A percentile compares a stretch with the other conserved stretches of the same genome.
Evolutionary conservation across 768 basidiomycete species (phyloP).

Genomic region (Suillus luteus): DNA sequence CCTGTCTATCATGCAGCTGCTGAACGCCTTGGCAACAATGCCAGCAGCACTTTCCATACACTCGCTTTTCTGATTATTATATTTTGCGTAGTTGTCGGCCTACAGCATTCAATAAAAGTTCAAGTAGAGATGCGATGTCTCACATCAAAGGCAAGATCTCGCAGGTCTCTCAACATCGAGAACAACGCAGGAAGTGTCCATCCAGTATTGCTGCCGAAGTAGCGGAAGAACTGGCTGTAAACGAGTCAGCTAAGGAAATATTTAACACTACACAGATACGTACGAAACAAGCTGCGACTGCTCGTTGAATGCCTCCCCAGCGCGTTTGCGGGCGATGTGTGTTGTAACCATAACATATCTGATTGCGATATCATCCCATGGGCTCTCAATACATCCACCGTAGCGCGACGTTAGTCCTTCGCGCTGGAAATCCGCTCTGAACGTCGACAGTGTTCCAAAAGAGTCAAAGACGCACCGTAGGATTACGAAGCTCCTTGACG

Average conservation of each 20-base stretch:
- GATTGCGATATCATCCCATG: conserved; percentile 87
- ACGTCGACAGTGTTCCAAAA: neutral
- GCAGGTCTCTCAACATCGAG: conserved; percentile 75
- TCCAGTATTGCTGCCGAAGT: conserved; percentile 76
- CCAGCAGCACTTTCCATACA: conserved; percentile 88
- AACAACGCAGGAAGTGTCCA: conserved; percentile 89
- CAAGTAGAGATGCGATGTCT: conserved; percentile 17
- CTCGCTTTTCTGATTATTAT: conserved; percentile 57
- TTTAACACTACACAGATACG: conserved; percentile 33
- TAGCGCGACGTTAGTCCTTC: conserved; percentile 32
- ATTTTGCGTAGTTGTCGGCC: conserved; percentile 65
- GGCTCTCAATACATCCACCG: conserved; percentile 63
- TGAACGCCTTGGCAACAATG: conserved; percentile 86
- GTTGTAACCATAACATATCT: conserved; percentile 79
- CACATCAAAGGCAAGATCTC: conserved; percentile 87
- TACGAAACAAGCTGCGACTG: conserved; percentile 76
- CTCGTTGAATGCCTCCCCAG: conserved; percentile 78
- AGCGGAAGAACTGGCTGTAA: conserved; percentile 72
- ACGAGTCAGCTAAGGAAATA: conserved; percentile 5
- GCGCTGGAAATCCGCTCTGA: conserved; percentile 22
- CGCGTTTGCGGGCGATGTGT: conserved; percentile 66
- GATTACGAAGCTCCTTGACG: conserved; percentile 69
- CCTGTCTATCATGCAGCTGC: conserved; percentile 86
- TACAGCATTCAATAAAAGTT: conserved; percentile 24
- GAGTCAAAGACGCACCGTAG: conserved; percentile 38